Conservation (phyloP, 306 rosid species). For the Ochetophila trinervis region DNA sequence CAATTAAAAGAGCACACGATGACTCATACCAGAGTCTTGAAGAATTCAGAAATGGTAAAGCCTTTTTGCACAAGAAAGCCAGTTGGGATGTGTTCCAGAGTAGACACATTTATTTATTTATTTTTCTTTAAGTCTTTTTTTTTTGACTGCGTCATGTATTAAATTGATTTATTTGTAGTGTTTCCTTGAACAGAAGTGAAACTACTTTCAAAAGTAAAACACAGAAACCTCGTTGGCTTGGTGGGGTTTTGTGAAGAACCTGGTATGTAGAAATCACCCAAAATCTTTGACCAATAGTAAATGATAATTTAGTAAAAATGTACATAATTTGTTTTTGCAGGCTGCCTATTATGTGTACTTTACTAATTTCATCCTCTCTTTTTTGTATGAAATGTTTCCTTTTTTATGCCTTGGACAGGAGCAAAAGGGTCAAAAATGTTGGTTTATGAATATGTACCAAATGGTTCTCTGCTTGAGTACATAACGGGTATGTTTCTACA, state of each 20-base stretch:
- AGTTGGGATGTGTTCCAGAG: neutral
- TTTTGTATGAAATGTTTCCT: neutral
- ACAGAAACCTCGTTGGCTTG: conserved; percentile 64
- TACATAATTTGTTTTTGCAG: no score
- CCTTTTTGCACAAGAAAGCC: neutral
- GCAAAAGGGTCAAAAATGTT: conserved; percentile 47
- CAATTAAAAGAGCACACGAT: conserved; percentile 68
- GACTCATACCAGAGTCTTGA: conserved; percentile 49
- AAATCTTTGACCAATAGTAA: neutral
- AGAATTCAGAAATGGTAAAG: conserved; percentile 72
- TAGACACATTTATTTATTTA: no score
- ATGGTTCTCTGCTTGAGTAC: conserved; percentile 75
- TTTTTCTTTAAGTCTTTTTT: neutral
- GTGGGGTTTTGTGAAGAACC: conserved; percentile 84
- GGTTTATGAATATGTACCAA: conserved; percentile 74
- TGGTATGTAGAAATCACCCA: conserved; percentile 29
- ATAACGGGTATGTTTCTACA: conserved; percentile 51
- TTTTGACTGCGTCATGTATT: neutral
- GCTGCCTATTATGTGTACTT: neutral
- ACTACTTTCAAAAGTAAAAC: conserved; percentile 62
- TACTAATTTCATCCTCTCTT: neutral
- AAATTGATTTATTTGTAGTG: conserved; percentile 12
- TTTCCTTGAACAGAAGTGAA: conserved; percentile 55
- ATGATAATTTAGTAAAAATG: no score
- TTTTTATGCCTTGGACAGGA: conserved; percentile 35